Evolutionary conservation across 208 protist species (phyloP).

Genomic region (Wallacemonas sp.): DNA sequence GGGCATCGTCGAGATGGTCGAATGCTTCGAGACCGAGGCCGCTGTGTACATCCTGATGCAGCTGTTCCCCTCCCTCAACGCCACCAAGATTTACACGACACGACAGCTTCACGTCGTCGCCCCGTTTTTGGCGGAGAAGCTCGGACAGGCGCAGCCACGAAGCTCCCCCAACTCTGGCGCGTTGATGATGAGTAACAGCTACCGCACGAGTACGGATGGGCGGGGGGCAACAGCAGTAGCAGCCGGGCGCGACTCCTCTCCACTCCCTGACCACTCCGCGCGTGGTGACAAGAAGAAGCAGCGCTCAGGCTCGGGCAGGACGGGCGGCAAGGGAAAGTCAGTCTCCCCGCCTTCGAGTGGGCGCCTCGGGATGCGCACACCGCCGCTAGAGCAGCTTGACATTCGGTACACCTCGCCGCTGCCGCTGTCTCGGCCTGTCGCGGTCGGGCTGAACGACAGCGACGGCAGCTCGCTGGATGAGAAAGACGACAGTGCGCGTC

Average conservation of each 20-base stretch:
- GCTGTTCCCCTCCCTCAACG: constrained; percentile 67
- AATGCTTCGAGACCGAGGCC: constrained; percentile 83
- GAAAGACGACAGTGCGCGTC: neutral
- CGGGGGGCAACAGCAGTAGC: too few relatives aligned
- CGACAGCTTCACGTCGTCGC: constrained; percentile 13
- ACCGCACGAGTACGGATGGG: too few relatives aligned
- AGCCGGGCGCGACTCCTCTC: too few relatives aligned
- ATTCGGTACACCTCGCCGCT: constrained; percentile 9
- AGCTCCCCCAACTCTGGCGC: neutral
- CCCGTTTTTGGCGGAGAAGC: constrained; percentile 13
- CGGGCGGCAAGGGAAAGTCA: too few relatives aligned
- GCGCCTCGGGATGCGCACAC: constrained; percentile 17
- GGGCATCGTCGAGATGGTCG: constrained; percentile 84
- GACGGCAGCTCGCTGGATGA: neutral
- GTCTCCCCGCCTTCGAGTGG: constrained; percentile 16
- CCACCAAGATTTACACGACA: constrained; percentile 63
- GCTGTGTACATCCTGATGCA: constrained; percentile 90
- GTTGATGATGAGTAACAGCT: neutral
- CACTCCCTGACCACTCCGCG: too few relatives aligned
- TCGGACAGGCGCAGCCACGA: neutral
- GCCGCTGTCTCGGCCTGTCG: neutral
- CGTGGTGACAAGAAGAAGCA: too few relatives aligned
- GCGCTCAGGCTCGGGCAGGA: too few relatives aligned
- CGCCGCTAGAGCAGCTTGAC: constrained; percentile 9
- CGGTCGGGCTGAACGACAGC: neutral